Conservation (phyloP, 169 alveolate species). For the Perkinsus chesapeaki region DNA sequence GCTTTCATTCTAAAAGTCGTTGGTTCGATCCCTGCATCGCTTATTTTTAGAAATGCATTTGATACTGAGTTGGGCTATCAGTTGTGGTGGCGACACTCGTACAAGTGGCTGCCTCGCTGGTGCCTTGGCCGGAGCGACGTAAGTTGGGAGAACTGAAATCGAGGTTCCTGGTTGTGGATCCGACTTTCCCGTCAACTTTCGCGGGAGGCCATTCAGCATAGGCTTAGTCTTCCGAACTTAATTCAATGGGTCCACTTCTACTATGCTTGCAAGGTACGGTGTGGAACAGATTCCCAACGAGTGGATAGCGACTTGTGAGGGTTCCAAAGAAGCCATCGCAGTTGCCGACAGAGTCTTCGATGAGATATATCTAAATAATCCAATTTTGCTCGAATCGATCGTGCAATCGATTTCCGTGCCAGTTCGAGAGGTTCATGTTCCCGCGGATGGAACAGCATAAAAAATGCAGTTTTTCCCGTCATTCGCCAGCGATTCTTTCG, state of each 20-base stretch:
- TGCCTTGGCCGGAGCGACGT: not conserved
- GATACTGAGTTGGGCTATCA: not conserved
- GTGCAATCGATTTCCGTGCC: not conserved
- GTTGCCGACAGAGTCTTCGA: not conserved
- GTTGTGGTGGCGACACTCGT: not conserved
- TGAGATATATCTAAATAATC: not conserved
- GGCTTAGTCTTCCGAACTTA: no score
- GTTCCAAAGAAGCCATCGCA: not conserved
- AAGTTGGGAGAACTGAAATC: no score
- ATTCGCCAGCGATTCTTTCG: no score
- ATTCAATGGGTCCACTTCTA: no score
- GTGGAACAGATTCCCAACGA: not conserved
- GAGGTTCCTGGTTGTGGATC: no score
- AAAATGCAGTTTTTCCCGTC: no score
- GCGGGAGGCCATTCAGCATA: no score
- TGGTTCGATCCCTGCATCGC: not conserved
- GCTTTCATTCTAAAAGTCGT: not conserved
- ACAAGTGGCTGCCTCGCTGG: not conserved
- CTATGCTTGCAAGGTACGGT: no score
- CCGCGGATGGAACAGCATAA: not conserved
- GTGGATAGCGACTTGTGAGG: not conserved
- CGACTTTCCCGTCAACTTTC: no score
- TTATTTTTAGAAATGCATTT: not conserved
- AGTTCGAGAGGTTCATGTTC: not conserved
- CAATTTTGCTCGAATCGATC: not conserved